Evolutionary conservation across 805 yeast genomes (phyloP), one percentile per base, ranked within the genome.

Genomic region (Ogataea sp.): DNA sequence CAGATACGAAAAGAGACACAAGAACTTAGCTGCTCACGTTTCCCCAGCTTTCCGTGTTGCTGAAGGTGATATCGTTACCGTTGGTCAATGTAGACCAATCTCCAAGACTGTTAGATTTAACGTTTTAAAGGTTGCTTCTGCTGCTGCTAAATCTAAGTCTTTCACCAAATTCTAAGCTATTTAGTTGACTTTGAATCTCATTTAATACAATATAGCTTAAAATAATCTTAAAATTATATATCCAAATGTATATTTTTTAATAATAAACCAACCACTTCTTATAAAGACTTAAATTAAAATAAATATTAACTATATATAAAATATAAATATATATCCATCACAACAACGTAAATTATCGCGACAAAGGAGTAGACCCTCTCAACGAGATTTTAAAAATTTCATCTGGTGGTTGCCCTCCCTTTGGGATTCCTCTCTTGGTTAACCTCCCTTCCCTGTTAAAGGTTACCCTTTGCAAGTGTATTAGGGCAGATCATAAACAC

Each of bases 1-100:
- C 95, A 89, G 99, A 85, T 93, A 88, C 86, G 99, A 93, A 80
- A 93, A 93, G 86, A 88, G 99, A 80, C 99, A 93, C 86, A 93
- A 93, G 93, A 93, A 93, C 83, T 80, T 93, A 53, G 94, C 99
- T 70, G 99, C 96, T 64, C 99, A 93, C 79, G 86, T 93, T 65
- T 90, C 97, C 56, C 99, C 99, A 76, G 97, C 97, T 73, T 93
- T 93, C 97, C 94, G 99, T 78, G 96, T 90, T 62, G 75, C 75
- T 70, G 97, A 89, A 71, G 99, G 98, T 81, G 99, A 93, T 68
- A 77, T 83, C 56, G 98, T 93, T 64, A 89, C 96, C 62, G 97
- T 93, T 72, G 99, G 99, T 71, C 98, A 93, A 80, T 93, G 98
- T 84, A 90, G 98, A 83, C 99, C 99, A 65, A 75, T 93, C 70